A percentile compares a stretch with the other conserved stretches of the same genome.
Evolutionary conservation across 2,329 filamentous ascomycete species (phyloP).

Genomic region (Paracoccidioides brasiliensis): DNA sequence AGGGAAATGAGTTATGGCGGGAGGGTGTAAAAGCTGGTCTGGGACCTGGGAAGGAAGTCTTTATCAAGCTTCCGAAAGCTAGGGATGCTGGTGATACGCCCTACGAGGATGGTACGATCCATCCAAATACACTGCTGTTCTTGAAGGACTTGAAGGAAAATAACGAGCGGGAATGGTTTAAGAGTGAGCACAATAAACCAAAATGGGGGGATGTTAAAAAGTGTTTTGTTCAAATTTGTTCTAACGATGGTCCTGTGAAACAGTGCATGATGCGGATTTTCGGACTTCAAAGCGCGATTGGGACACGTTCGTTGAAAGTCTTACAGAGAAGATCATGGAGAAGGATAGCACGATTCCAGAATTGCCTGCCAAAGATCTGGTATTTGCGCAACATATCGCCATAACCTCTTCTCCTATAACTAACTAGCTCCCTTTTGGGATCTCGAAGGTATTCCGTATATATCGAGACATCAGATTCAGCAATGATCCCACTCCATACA

Average conservation of each 20-base stretch:
- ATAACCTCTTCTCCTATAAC: neutral
- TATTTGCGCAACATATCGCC: constrained; percentile 18
- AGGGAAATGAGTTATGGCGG: constrained; percentile 42
- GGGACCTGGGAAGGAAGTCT: constrained; percentile 46
- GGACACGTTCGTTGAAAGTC: constrained; percentile 59
- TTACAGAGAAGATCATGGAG: constrained; percentile 57
- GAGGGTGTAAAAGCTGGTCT: constrained; percentile 42
- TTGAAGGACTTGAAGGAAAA: constrained; percentile 45
- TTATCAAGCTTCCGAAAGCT: constrained; percentile 52
- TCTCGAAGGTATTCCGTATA: constrained; percentile 60
- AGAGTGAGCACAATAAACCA: constrained; percentile 34
- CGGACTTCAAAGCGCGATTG: constrained; percentile 68
- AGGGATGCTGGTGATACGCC: constrained; percentile 45
- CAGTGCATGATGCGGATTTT: constrained; percentile 70
- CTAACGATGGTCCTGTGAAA: neutral
- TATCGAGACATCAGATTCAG: constrained; percentile 77
- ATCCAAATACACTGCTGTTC: constrained; percentile 52
- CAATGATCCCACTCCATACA: constrained; percentile 77
- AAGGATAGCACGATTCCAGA: constrained; percentile 75
- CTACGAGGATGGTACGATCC: constrained; percentile 45
- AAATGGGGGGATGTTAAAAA: neutral
- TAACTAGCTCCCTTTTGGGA: constrained; percentile 5
- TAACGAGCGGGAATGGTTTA: constrained; percentile 52
- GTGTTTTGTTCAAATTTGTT: neutral
- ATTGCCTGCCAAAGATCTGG: constrained; percentile 69